Base-by-base conservation (phyloP, 352 stramenopile species). In the Paralagenidium karlingii region DNA sequence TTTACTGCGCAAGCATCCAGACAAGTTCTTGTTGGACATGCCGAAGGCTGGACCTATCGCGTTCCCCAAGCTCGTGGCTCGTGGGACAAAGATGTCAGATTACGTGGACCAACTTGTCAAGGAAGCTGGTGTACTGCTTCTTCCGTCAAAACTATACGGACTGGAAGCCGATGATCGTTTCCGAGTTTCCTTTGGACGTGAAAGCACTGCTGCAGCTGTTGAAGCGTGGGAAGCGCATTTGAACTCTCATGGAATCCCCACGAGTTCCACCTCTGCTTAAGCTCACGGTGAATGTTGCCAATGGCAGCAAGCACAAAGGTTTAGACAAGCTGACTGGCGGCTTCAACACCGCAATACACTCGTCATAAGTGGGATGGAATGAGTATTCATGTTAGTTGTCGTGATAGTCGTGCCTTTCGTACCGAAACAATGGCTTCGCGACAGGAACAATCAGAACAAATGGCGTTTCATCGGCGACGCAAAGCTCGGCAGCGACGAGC, bases 401-500 rank as follows among this genome's bases (percentile, higher is more conserved):
- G n/a, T n/a, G n/a, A n/a, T n/a, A n/a, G n/a, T n/a, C n/a, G n/a
- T n/a, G n/a, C n/a, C n/a, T n/a, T n/a, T n/a, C n/a, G n/a, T n/a
- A n/a, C n/a, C n/a, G n/a, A n/a, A n/a, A n/a, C n/a, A n/a, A n/a
- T n/a, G n/a, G n/a, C n/a, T n/a, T n/a, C n/a, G n/a, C n/a, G n/a
- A n/a, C n/a, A n/a, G n/a, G n/a, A n/a, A n/a, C n/a, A n/a, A n/a
- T n/a, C n/a, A n/a, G n/a, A n/a, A n/a, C n/a, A n/a, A n/a, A n/a
- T n/a, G n/a, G n/a, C n/a, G n/a, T n/a, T n/a, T n/a, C n/a, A n/a
- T n/a, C 28, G 15, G 43, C 22, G 37, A 39, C 15, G 34, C 22
- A 46, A 85, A 85, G 12, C 55, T 49, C 11, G 70, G 70, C 33
- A 85, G 48, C 8, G 65, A 66, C 1, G 51, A 51, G 27, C 68